Base-by-base conservation (phyloP, 345 rosid genomes). In the Arabis alpina region DNA sequence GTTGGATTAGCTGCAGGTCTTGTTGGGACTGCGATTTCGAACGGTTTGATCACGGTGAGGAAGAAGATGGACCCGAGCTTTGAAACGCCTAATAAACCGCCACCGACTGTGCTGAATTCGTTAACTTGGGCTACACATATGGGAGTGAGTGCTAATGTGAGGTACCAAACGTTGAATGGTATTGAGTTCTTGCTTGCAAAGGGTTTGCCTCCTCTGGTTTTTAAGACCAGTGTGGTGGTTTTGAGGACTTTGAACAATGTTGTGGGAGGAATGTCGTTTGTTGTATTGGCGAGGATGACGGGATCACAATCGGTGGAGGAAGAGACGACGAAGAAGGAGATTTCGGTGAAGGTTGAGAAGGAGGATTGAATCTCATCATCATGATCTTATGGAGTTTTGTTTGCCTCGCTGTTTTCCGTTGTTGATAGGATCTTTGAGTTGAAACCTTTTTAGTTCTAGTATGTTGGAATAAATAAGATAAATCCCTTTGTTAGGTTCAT, bases 1-100 rank as follows among this genome's bases (percentile, higher is more conserved):
- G 99, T 95, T 0, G 99, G 99, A 2, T 82, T 95, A 16, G 96
- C 92, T 4, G 97, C 98, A 0, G 99, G 99, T 15, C 91, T 95
- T 5, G 97, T 85, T 0, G 98, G 99, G 5, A 94, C 99, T 0
- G 89, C 88, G 0, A 45, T 94, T 11, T 91, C 99, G 0, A 91
- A 91, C 19, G 96, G 97, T 43, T 75, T 92, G 83, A 86, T 95
- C 58, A 77, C 76, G 66, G 15, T 84, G 83, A 92, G 98, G 91
- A 95, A 95, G 87, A 95, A 86, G 82, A 88, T 95, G 96, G 98
- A 95, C 25, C 99, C 99, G 0, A 59, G 5, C 32, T 95, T 92
- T 14, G 93, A 89, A 73, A 85, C 99, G 0, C 98, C 96, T 0
- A 95, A 95, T 78, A 95, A 90, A 72, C 60, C 99, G 1, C 99